Evolutionary conservation across 768 basidiomycete species (phyloP), one percentile per base, ranked within the genome.

Genomic region (Gymnopilus junonius): DNA sequence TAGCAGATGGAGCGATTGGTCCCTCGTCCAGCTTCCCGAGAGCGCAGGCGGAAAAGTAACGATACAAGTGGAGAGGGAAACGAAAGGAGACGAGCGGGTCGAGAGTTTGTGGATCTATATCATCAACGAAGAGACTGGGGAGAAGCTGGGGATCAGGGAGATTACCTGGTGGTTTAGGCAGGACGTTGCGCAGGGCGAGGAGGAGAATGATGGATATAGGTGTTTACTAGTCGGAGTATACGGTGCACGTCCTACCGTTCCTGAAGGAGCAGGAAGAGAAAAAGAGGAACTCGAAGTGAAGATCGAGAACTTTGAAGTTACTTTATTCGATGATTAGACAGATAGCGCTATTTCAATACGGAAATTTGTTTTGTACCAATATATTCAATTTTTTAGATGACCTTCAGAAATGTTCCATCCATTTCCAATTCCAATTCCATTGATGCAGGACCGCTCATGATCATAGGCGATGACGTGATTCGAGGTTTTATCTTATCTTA

Each of bases 101-200:
- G 69, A 73, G 65, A 74, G 75, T 59, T 62, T 76, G 55, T 76
- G 75, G 75, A 60, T 76, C 11, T 74, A 74, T 55, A 63, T 73
- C 58, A 57, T 76, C 60, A 67, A 75, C 42, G 69, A 69, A 29
- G 69, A 73, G 55, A 75, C 73, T 7, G 74, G 74, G 12, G 71
- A 75, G 59, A 74, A 74, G 63, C 32, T 65, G 34, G 74, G 74
- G 0, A 74, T 75, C 35, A 64, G 74, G 35, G 74, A 75, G 59
- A 67, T 75, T 20, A 75, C 74, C 29, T 75, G 74, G 74, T 75
- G 70, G 70, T 75, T 75, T 61, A 65, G 74, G 43, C 70, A 73
- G 54, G 74, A 74, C 55, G 62, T 65, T 11, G 65, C 58, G 1
- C 45, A 39, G n/a, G 65, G 62, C 15, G 54, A 55, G 8, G n/a